Percentiles rank a stretch among this genome's conserved stretches.
Conservation (phyloP, 768 basidiomycete species). For the Phlegmacium glaucopus region DNA sequence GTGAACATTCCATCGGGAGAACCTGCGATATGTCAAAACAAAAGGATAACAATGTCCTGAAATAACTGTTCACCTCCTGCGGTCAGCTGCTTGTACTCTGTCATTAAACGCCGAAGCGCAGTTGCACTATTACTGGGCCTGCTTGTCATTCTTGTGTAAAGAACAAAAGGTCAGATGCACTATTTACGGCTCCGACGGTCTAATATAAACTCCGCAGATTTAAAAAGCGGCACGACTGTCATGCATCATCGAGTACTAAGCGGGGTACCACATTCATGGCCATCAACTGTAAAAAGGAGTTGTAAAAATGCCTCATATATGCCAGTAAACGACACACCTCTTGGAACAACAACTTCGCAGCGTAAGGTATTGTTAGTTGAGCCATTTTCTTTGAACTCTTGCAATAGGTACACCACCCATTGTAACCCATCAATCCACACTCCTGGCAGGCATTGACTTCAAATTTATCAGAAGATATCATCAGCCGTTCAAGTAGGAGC, state of each 20-base stretch:
- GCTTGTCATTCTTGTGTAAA: slow-evolving; percentile 26
- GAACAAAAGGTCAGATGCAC: too few relatives aligned
- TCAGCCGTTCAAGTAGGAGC: slow-evolving; percentile 90
- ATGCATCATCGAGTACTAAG: slow-evolving; percentile 80
- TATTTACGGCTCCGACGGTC: too few relatives aligned
- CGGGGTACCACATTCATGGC: slow-evolving; percentile 97
- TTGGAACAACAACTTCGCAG: slow-evolving; percentile 90
- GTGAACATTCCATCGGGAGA: slow-evolving; percentile 97
- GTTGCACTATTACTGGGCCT: slow-evolving; percentile 58
- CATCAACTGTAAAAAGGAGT: slow-evolving; percentile 61
- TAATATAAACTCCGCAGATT: slow-evolving; percentile 2
- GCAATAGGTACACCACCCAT: slow-evolving; percentile 97
- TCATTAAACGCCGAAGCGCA: slow-evolving; percentile 86
- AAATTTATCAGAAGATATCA: slow-evolving; percentile 99
- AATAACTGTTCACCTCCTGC: slow-evolving; percentile 53
- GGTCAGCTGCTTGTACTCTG: slow-evolving; percentile 85
- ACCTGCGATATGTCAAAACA: slow-evolving; percentile 35
- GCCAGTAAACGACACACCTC: slow-evolving; percentile 49
- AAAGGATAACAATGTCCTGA: background rate
- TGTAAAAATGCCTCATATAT: background rate
- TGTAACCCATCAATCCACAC: slow-evolving; percentile 93
- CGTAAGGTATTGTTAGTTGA: slow-evolving; percentile 93
- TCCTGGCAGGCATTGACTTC: slow-evolving; percentile 94
- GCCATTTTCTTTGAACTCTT: slow-evolving; percentile 97
- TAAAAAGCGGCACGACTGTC: too few relatives aligned